Evolutionary conservation across 2,329 filamentous ascomycete species (phyloP), one percentile per base, ranked within the genome.

Genomic region (Cladosporium sphaerospermum): DNA sequence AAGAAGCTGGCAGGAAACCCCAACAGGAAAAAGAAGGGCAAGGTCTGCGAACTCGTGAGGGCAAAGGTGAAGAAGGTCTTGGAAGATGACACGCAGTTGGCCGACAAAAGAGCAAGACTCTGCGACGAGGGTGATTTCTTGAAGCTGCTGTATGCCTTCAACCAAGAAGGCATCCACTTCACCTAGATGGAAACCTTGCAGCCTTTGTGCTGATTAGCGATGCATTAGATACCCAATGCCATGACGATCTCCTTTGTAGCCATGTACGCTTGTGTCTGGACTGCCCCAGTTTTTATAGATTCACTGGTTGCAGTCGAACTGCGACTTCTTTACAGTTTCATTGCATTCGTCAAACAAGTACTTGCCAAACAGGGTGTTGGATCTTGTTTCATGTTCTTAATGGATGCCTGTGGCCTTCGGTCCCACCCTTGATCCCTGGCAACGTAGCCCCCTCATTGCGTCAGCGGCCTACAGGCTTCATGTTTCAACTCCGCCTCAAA

Each of bases 61-160:
- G 81, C 86, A 63, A 97, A 97, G 74, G 86, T 97, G 42, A 78
- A 86, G 63, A 88, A 85, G 67, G 89, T 96, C 16, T 76, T 97
- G 16, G 86, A 92, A 66, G 82, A 86, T 58, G 84, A 86, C 53
- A 96, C 91, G 0, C 80, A 83, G 45, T 76, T 97, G 51, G 85
- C 84, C 3, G 89, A 95, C 56, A 89, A 87, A 73, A 78, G 92
- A 59, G 82, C 91, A 9, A 80, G 89, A 56, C 85, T 93, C 75
- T 95, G 90, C 65, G 90, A 96, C 65, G 89, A 97, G 73, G 91
- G 87, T 49, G 91, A 96, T 64, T 97, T 96, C 67, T 72, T 99
- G 67, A 85, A 84, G 61, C 70, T 96, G 59, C 72, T 96, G 57
- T 83, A 79, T 69, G 86, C 87, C 2, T 96, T 96, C 71, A 96